Percentiles rank a stretch among this genome's conserved stretches.
phyloP scores from a whole-genome alignment of 129 eudicot genomes.

The Chrysanthemum lavandulifolium region DNA sequence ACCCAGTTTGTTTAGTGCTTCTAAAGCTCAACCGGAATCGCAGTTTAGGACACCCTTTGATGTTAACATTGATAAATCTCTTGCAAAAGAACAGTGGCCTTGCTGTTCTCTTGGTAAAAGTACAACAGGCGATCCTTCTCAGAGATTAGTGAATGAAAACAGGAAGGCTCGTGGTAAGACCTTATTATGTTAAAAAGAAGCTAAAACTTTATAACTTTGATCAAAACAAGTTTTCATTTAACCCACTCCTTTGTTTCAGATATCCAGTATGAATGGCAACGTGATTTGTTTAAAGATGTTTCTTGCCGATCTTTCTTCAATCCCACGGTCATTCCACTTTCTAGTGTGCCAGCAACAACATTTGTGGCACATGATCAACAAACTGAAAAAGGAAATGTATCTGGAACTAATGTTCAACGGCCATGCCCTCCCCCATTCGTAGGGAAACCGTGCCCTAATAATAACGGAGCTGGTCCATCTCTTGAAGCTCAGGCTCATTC shows the following conservation, averaged over 20 bases:
- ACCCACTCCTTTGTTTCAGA: slow-evolving; percentile 39
- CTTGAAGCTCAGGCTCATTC: slow-evolving; percentile 41
- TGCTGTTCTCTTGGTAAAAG: slow-evolving; percentile 39
- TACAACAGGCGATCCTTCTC: slow-evolving; percentile 36
- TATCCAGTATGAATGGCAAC: slow-evolving; percentile 41
- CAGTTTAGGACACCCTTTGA: neutral
- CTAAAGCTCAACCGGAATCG: slow-evolving; percentile 39
- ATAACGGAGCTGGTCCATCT: slow-evolving; percentile 40
- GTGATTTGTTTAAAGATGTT: slow-evolving; percentile 26
- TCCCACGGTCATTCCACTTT: slow-evolving; percentile 28
- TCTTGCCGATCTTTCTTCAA: slow-evolving; percentile 34
- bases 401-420: slow-evolving; percentile 37
- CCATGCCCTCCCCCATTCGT: slow-evolving; percentile 23
- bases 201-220: neutral
- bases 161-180: slow-evolving; percentile 48
- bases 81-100: neutral
- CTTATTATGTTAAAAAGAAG: slow-evolving; percentile 1
- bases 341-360: slow-evolving; percentile 37
- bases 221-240: slow-evolving; percentile 14
- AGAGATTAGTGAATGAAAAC: slow-evolving; percentile 37
- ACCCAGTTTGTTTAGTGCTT: slow-evolving; percentile 49
- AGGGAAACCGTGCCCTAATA: slow-evolving; percentile 34
- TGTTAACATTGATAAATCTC: too few relatives aligned
- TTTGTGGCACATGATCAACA: slow-evolving; percentile 32
- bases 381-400: slow-evolving; percentile 31